Percentiles rank a stretch among this genome's conserved stretches.
These are phyloP conservation scores for Phyllosticta paracitricarpa DNA, from an alignment of 2,329 filamentous ascomycete species.

Conservation along the genomic window DNA sequence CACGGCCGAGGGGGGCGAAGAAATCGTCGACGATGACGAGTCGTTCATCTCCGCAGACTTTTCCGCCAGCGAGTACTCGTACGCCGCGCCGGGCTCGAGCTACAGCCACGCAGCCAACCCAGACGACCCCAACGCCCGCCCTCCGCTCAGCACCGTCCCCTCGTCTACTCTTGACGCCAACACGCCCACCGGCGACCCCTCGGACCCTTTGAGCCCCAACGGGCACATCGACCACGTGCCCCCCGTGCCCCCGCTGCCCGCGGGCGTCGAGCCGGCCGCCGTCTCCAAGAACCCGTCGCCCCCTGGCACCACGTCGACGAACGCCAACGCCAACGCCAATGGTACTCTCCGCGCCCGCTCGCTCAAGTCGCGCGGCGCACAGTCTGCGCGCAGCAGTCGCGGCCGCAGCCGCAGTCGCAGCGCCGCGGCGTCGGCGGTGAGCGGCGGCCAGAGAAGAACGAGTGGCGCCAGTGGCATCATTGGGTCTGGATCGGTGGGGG, in stretches of 20 bases:
- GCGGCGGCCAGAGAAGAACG: slow-evolving; percentile 14
- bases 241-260: background rate
- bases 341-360: background rate
- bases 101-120: background rate
- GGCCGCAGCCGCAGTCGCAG: slow-evolving; percentile 13
- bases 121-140: background rate
- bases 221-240: background rate
- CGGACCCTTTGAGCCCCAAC: background rate
- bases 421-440: slow-evolving; percentile 5
- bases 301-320: background rate
- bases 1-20: slow-evolving; percentile 35
- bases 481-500: background rate
- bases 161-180: background rate
- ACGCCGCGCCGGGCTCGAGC: slow-evolving; percentile 18
- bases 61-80: slow-evolving; percentile 56
- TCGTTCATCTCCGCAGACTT: slow-evolving; percentile 64
- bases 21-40: slow-evolving; percentile 35
- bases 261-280: slow-evolving; percentile 1
- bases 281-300: slow-evolving; percentile 2
- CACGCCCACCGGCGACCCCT: background rate
- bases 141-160: slow-evolving; percentile 1
- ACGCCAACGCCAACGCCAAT: background rate
- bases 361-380: slow-evolving; percentile 4
- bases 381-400: slow-evolving; percentile 21
- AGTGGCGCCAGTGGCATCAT: slow-evolving; percentile 6